Base-by-base conservation (phyloP, 225 moss, liverwort and hornwort genomes). In the Asterella californica region DNA sequence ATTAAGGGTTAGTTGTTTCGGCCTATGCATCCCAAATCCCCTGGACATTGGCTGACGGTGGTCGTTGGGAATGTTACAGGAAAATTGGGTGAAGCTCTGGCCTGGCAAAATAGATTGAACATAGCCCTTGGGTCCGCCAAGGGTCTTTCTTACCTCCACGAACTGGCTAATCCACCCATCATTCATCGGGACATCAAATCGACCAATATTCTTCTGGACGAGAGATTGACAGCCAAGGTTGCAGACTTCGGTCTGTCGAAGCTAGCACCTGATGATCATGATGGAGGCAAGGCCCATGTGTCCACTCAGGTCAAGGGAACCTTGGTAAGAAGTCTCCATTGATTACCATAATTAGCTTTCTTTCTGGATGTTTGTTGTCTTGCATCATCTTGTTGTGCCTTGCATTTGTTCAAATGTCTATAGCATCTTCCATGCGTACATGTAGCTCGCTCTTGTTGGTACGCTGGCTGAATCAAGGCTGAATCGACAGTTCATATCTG, bases 301-400 rank as follows among this genome's bases (percentile, higher is more conserved):
- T 88, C 84, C 27, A 87, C 60, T 2, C 90, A 91, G 68, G 84
- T 94, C 73, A 94, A 90, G 77, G 96, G 96, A 79, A 96, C 96
- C 2, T 38, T 89, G 91, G 92, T 92, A 86, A 49, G 78, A 53
- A 42, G 42, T 42, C 42, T 2, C 42, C 42, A 42, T 42, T 3
- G 42, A 42, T n/a, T 7, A 42, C 42, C 42, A 2, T 7, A 42
- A 7, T 42, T 42, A 42, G 42, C 42, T 42, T 3, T 42, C 42
- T 42, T 7, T 42, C 7, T 3, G 42, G 3, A 42, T 42, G 42
- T 42, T 3, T 42, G 42, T 42, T 42, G 42, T 42, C 42, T 42
- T 42, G 42, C 42, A 42, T 42, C 42, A 3, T 42, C 42, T 42
- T n/a, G n/a, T n/a, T n/a, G n/a, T n/a, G n/a, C n/a, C n/a, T n/a